Evolutionary conservation across 768 basidiomycete species (phyloP).

Genomic region (Amanita rubescens): DNA sequence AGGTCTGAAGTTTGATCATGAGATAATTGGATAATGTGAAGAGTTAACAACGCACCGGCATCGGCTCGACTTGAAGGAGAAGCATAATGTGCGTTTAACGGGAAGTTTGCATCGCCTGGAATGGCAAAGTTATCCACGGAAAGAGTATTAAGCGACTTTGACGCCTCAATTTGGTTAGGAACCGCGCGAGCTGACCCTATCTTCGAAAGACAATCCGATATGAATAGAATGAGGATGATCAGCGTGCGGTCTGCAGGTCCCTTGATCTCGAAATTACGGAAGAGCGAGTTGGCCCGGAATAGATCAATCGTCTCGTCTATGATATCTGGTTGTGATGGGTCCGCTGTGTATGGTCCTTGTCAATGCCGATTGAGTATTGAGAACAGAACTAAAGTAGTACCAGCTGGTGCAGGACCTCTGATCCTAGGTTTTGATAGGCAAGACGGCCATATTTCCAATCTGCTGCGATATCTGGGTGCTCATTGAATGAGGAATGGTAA

Average conservation of each 20-base stretch:
- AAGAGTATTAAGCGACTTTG: conserved; percentile 83
- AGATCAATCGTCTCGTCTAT: conserved; percentile 94
- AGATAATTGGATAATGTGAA: conserved; percentile 4
- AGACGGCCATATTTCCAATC: conserved; percentile 83
- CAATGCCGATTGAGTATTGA: conserved; percentile 8
- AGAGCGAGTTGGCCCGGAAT: conserved; percentile 97
- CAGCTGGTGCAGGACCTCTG: conserved; percentile 85
- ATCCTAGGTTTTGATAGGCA: conserved; percentile 90
- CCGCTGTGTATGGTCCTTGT: conserved; percentile 42
- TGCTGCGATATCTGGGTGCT: conserved; percentile 71
- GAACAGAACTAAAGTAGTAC: conserved; percentile 33
- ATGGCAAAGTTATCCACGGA: conserved; percentile 91
- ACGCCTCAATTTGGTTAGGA: conserved; percentile 76
- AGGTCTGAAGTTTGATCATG: conserved; percentile 46
- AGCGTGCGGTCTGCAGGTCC: conserved; percentile 93
- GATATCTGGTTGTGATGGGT: conserved; percentile 76
- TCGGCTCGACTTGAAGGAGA: conserved; percentile 69
- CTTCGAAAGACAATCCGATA: conserved; percentile 94
- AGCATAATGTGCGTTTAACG: conserved; percentile 88
- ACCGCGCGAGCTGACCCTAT: conserved; percentile 65
- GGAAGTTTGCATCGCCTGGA: conserved; percentile 94
- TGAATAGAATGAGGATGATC: conserved; percentile 95
- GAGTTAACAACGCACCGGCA: conserved; percentile 46
- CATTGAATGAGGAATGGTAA: conserved; percentile 93
- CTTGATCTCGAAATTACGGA: conserved; percentile 99